Evolutionary conservation across 1,284 basidiomycete genomes (phyloP).

Genomic region (Lignosus rhinocerotis): DNA sequence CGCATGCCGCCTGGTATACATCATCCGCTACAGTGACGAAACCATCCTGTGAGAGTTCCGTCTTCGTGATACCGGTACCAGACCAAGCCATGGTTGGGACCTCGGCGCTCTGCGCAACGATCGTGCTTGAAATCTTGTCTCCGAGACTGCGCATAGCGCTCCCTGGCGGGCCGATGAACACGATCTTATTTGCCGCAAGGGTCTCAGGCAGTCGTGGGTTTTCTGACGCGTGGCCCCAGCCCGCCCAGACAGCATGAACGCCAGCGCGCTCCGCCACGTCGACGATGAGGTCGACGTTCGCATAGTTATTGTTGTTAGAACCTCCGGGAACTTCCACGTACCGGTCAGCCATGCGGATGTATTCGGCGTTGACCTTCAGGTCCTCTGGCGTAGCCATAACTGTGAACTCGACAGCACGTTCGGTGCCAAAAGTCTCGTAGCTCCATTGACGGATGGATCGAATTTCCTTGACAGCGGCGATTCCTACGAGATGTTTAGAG

Average conservation of each 20-base stretch:
- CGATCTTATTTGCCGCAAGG: slow-evolving; percentile 91
- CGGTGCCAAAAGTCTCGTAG: slow-evolving; percentile 98
- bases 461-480: slow-evolving; percentile 99
- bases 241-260: slow-evolving; percentile 99
- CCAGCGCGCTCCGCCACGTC: slow-evolving; percentile 97
- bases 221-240: slow-evolving; percentile 99
- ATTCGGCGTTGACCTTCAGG: slow-evolving; percentile 98
- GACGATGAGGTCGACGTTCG: slow-evolving; percentile 99
- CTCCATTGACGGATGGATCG: slow-evolving; percentile 99
- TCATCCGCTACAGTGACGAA: slow-evolving; percentile 94
- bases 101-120: slow-evolving; percentile 95
- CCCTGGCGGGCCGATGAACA: slow-evolving; percentile 99
- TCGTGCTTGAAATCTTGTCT: slow-evolving; percentile 99
- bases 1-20: slow-evolving; percentile 89
- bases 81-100: slow-evolving; percentile 99
- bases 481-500: slow-evolving; percentile 55
- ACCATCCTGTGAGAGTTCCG: slow-evolving; percentile 82
- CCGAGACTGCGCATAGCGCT: slow-evolving; percentile 99
- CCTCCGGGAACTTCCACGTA: slow-evolving; percentile 99
- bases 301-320: slow-evolving; percentile 99
- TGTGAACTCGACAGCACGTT: slow-evolving; percentile 96
- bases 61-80: slow-evolving; percentile 92
- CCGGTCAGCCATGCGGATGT: slow-evolving; percentile 99
- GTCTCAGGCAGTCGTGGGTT: slow-evolving; percentile 98
- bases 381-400: slow-evolving; percentile 99